A percentile compares a stretch with the other conserved stretches of the same genome.
phyloP scores from a whole-genome alignment of 164 flowering plant genomes.

The Kalanchoe fedtschenkoi region DNA sequence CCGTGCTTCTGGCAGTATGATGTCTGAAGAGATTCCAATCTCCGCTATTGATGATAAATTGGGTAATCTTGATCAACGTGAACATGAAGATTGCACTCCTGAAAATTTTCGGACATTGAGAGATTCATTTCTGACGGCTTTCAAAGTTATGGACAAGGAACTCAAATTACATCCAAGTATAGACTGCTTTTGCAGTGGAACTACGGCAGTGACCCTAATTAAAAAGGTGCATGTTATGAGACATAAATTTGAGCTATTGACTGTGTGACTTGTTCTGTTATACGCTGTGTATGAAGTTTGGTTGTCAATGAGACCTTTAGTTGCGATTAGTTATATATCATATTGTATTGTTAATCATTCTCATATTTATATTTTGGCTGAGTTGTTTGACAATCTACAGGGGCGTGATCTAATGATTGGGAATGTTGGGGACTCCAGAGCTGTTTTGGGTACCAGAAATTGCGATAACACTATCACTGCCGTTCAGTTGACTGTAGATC shows the following conservation, averaged over 20 bases:
- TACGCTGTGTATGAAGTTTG: neutral
- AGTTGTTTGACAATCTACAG: slow-evolving; percentile 7
- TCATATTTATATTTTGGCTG: neutral
- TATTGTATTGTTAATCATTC: neutral
- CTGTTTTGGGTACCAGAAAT: slow-evolving; percentile 15
- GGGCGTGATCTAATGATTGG: slow-evolving; percentile 11
- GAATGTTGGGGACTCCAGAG: slow-evolving; percentile 13
- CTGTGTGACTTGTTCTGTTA: too few species aligned
- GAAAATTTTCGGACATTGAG: slow-evolving; percentile 8
- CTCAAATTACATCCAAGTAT: slow-evolving; percentile 9
- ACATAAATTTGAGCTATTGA: too few species aligned
- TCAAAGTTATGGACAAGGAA: slow-evolving; percentile 17
- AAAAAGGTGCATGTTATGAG: slow-evolving; percentile 15
- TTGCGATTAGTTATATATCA: neutral
- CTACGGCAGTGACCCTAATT: slow-evolving; percentile 14
- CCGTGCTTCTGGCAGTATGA: slow-evolving; percentile 31
- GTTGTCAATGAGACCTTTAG: neutral
- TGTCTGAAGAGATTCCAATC: slow-evolving; percentile 43
- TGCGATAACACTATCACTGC: slow-evolving; percentile 8
- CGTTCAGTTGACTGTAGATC: slow-evolving; percentile 16
- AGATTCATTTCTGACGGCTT: slow-evolving; percentile 14
- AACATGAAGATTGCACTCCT: neutral
- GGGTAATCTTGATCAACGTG: slow-evolving; percentile 25
- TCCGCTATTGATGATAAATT: slow-evolving; percentile 47
- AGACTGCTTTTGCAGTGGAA: slow-evolving; percentile 15